phyloP scores from a whole-genome alignment of 2,329 filamentous ascomycete genomes.

The Sarocladiaceae sp. region DNA sequence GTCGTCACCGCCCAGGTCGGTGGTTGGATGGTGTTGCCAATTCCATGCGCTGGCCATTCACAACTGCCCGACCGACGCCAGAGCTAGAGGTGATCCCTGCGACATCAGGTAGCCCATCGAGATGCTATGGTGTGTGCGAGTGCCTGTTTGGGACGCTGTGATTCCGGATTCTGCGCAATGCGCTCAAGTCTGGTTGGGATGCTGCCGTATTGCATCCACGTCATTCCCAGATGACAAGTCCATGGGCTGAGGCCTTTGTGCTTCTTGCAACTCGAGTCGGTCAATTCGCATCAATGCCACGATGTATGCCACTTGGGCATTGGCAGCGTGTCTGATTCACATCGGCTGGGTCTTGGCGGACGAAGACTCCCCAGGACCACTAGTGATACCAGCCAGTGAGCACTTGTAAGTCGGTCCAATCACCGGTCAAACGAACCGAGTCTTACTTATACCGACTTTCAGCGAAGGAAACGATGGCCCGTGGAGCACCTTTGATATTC shows the following conservation, averaged over 20 bases:
- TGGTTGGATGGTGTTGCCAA: not conserved
- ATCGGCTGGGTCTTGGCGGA: not conserved
- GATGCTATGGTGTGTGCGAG: too few relatives aligned
- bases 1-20: not conserved
- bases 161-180: not conserved
- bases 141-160: too few relatives aligned
- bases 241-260: not conserved
- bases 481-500: slow-evolving; percentile 4
- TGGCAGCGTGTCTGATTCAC: not conserved
- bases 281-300: not conserved
- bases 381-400: slow-evolving; percentile 6
- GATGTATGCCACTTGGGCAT: not conserved
- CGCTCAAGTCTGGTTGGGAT: not conserved
- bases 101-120: not conserved
- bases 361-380: not conserved
- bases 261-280: too few relatives aligned
- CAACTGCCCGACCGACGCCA: not conserved
- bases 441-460: not conserved
- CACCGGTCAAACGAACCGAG: too few relatives aligned
- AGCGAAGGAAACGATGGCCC: slow-evolving; percentile 6
- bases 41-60: slow-evolving; percentile 1
- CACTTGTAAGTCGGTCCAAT: slow-evolving; percentile 1
- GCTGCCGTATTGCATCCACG: not conserved
- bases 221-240: not conserved
- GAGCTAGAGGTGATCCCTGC: not conserved